These are phyloP conservation scores for Candida boleticola DNA, from an alignment of 805 yeast species.

Conservation along the genomic window DNA sequence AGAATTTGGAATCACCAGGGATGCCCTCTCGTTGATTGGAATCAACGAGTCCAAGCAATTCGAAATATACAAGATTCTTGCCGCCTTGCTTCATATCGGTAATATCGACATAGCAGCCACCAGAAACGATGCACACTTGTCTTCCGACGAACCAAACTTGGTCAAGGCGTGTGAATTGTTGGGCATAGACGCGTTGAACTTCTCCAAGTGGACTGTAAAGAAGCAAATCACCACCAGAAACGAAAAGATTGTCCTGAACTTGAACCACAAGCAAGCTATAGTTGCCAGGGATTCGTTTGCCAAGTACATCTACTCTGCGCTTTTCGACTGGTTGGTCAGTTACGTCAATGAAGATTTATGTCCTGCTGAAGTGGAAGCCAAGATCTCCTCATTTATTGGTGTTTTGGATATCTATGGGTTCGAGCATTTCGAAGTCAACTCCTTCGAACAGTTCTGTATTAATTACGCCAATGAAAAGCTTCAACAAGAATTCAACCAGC, in stretches of 20 bases:
- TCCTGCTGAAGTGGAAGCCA: constrained; percentile 60
- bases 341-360: constrained; percentile 81
- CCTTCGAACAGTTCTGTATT: constrained; percentile 96
- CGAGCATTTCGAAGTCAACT: constrained; percentile 91
- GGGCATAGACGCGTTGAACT: constrained; percentile 69
- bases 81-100: constrained; percentile 90
- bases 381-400: constrained; percentile 79
- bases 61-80: constrained; percentile 72
- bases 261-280: constrained; percentile 77
- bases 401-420: constrained; percentile 97
- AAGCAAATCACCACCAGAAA: constrained; percentile 90
- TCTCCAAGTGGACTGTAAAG: constrained; percentile 90
- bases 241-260: constrained; percentile 83
- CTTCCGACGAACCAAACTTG: constrained; percentile 84
- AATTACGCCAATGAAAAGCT: constrained; percentile 95
- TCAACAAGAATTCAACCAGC: constrained; percentile 97
- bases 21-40: constrained; percentile 79
- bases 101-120: constrained; percentile 85
- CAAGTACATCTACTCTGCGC: constrained; percentile 85
- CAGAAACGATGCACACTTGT: constrained; percentile 75
- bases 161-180: constrained; percentile 79
- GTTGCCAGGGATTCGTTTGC: constrained; percentile 98
- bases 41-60: constrained; percentile 56
- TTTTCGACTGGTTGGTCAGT: constrained; percentile 93
- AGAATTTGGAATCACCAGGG: constrained; percentile 74